Evolutionary conservation across 495 filamentous ascomycete genomes (phyloP).

Genomic region (Lasiosphaeriaceae sp.): DNA sequence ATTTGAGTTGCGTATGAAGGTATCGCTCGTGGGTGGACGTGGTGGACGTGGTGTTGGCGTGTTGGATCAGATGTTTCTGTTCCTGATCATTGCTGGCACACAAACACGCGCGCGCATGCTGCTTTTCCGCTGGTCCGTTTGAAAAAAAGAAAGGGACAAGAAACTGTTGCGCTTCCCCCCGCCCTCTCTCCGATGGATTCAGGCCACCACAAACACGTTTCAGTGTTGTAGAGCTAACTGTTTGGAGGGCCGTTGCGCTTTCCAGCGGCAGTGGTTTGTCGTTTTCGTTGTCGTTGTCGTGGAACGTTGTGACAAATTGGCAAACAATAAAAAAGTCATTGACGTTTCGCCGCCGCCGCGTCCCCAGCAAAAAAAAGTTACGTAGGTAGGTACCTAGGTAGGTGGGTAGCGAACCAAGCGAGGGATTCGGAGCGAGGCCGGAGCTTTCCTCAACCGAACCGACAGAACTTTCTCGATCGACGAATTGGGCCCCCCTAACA

Average conservation of each 20-base stretch:
- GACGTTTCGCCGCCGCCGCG: neutral
- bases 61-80: neutral
- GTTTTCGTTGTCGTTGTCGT: neutral
- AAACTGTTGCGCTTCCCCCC: neutral
- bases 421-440: constrained; percentile 1
- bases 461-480: no score
- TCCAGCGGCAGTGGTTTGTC: neutral
- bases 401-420: neutral
- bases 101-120: neutral
- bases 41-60: neutral
- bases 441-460: constrained; percentile 2
- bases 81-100: neutral
- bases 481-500: no score
- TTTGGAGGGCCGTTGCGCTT: neutral
- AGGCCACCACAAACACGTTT: neutral
- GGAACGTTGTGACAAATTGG: neutral
- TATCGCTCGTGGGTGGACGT: neutral
- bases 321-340: neutral
- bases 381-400: neutral
- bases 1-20: neutral
- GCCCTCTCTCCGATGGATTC: neutral
- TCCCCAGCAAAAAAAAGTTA: neutral
- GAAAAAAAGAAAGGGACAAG: neutral
- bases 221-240: neutral
- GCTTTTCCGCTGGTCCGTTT: neutral